These are phyloP conservation scores for Spergularia azorica DNA, from an alignment of 179 eudicot species.

Conservation along the genomic window DNA sequence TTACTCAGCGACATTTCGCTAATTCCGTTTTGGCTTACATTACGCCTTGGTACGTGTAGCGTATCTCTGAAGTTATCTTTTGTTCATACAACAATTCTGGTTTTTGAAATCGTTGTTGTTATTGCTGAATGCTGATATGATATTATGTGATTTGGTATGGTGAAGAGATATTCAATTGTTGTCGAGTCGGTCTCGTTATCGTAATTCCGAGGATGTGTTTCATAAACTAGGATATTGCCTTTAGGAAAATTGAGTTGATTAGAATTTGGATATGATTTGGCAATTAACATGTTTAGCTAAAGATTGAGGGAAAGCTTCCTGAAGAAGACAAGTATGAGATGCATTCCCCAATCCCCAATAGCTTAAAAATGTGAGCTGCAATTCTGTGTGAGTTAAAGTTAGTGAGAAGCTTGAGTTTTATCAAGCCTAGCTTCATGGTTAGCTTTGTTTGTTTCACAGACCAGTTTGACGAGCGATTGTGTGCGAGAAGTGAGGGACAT, in stretches of 20 bases:
- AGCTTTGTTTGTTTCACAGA: neutral
- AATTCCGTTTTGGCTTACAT: slow-evolving; percentile 82
- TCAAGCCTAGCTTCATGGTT: neutral
- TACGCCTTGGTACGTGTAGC: slow-evolving; percentile 76
- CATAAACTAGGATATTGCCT: neutral
- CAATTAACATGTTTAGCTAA: neutral
- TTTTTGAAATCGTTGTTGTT: slow-evolving; percentile 4
- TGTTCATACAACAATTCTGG: neutral
- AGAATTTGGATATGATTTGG: neutral
- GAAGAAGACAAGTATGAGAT: neutral
- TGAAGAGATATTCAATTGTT: neutral
- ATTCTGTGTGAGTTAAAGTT: too few species aligned
- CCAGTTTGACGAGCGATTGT: neutral
- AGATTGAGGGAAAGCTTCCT: neutral
- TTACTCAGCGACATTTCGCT: slow-evolving; percentile 47
- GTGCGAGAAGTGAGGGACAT: neutral
- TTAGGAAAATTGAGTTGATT: neutral
- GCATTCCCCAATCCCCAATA: too few species aligned
- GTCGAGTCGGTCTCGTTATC: neutral
- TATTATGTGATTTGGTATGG: too few species aligned
- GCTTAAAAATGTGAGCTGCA: too few species aligned
- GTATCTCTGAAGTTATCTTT: neutral
- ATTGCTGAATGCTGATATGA: neutral
- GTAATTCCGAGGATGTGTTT: neutral
- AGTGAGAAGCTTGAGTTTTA: too few species aligned